phyloP scores from a whole-genome alignment of 164 flowering plant species.

The Sextonia rubra region DNA sequence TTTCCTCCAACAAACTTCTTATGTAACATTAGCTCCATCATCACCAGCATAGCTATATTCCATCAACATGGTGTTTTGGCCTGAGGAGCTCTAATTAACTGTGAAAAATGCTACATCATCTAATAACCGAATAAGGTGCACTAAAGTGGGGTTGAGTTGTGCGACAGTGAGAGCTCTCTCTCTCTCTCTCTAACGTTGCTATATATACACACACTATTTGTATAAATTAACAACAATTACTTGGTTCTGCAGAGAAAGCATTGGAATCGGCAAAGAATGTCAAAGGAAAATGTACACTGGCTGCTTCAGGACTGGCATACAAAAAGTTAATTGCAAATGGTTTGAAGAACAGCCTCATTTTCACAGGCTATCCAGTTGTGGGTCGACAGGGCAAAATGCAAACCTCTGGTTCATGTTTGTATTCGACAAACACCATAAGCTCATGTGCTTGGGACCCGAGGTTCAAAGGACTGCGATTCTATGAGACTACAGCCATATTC shows the following conservation, averaged over 20 bases:
- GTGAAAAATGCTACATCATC: no score
- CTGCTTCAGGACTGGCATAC: slow-evolving; percentile 38
- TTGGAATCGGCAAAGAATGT: slow-evolving; percentile 40
- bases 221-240: not conserved
- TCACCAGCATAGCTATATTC: no score
- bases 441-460: slow-evolving; percentile 91
- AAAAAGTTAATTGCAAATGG: slow-evolving; percentile 70
- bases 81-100: no score
- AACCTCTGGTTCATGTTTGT: slow-evolving; percentile 78
- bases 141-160: no score
- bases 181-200: no score
- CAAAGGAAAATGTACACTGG: slow-evolving; percentile 63
- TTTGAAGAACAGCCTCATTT: slow-evolving; percentile 60
- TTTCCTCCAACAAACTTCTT: no score
- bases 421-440: slow-evolving; percentile 30
- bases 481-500: slow-evolving; percentile 74
- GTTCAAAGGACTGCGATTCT: slow-evolving; percentile 73
- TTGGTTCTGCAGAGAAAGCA: slow-evolving; percentile 50
- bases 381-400: slow-evolving; percentile 80
- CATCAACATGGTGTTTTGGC: no score
- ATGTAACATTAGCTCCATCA: no score
- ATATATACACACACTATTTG: no score
- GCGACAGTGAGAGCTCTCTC: no score
- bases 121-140: no score
- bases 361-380: slow-evolving; percentile 84